Evolutionary conservation across 345 rosid species (phyloP).

Genomic region (Ceriops decandra): DNA sequence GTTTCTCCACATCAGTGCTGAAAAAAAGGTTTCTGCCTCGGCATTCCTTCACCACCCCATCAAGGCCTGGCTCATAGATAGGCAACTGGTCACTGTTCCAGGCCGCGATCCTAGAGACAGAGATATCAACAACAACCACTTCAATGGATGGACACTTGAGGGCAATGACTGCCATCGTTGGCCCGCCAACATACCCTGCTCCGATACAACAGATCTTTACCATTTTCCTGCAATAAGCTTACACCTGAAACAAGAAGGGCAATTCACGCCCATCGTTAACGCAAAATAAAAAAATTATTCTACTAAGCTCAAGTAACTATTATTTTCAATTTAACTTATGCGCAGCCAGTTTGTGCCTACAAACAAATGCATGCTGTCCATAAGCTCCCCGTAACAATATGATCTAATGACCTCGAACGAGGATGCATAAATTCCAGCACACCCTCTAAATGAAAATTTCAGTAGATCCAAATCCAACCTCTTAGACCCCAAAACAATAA

Average conservation of each 20-base stretch:
- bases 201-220: conserved; percentile 98
- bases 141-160: conserved; percentile 81
- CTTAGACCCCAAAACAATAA: background rate
- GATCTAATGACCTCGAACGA: background rate
- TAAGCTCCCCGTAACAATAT: background rate
- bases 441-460: background rate
- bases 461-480: background rate
- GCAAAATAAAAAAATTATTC: too few species aligned
- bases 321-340: too few species aligned
- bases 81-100: conserved; percentile 94
- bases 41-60: conserved; percentile 71
- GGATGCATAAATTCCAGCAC: too few species aligned
- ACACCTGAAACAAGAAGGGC: conserved; percentile 15
- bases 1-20: conserved; percentile 89
- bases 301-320: too few species aligned
- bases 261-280: background rate
- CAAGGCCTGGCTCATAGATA: conserved; percentile 90
- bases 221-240: conserved; percentile 41
- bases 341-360: too few species aligned
- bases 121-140: conserved; percentile 90
- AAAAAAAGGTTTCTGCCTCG: conserved; percentile 85
- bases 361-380: too few species aligned
- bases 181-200: conserved; percentile 97
- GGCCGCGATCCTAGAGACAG: conserved; percentile 64
- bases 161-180: conserved; percentile 95